These are phyloP conservation scores for Penicillium alfredii DNA, from an alignment of 495 filamentous ascomycete species.

Conservation along the genomic window DNA sequence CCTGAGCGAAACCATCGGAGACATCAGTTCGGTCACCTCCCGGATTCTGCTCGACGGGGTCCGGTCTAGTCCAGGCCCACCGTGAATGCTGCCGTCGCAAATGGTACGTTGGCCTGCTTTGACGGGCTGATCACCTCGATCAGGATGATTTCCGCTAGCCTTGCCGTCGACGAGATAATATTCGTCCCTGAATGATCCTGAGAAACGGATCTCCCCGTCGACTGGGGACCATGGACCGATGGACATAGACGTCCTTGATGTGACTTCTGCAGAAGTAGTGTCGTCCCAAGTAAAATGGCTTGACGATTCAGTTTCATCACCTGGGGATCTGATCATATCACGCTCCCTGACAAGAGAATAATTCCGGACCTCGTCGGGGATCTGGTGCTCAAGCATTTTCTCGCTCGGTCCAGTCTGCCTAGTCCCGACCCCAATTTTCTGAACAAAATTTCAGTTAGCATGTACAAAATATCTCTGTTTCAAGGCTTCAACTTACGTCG, in stretches of 20 bases:
- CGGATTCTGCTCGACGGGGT: slow-evolving; percentile 12
- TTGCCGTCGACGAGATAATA: slow-evolving; percentile 34
- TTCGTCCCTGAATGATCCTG: slow-evolving; percentile 22
- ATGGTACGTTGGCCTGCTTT: slow-evolving; percentile 16
- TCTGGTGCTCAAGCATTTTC: too few species aligned
- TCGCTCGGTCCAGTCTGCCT: neutral
- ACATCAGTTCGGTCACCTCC: slow-evolving; percentile 17
- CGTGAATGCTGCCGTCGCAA: slow-evolving; percentile 19
- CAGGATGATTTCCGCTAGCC: slow-evolving; percentile 17
- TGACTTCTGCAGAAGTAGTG: slow-evolving; percentile 9
- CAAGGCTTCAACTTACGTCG: slow-evolving; percentile 3
- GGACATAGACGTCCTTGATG: slow-evolving; percentile 16
- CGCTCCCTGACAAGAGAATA: too few species aligned
- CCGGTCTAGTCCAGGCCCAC: slow-evolving; percentile 18
- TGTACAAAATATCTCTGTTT: neutral
- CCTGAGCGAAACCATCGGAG: slow-evolving; percentile 7
- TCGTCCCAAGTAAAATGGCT: neutral
- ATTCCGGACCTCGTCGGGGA: too few species aligned
- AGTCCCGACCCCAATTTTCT: neutral
- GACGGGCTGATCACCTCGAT: slow-evolving; percentile 20
- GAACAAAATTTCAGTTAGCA: neutral
- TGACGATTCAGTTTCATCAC: slow-evolving; percentile 3
- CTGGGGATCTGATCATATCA: neutral
- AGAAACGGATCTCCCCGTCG: slow-evolving; percentile 23
- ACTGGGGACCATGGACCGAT: slow-evolving; percentile 19